phyloP scores from a whole-genome alignment of 1,284 basidiomycete genomes.

The Tremellales sp. region DNA sequence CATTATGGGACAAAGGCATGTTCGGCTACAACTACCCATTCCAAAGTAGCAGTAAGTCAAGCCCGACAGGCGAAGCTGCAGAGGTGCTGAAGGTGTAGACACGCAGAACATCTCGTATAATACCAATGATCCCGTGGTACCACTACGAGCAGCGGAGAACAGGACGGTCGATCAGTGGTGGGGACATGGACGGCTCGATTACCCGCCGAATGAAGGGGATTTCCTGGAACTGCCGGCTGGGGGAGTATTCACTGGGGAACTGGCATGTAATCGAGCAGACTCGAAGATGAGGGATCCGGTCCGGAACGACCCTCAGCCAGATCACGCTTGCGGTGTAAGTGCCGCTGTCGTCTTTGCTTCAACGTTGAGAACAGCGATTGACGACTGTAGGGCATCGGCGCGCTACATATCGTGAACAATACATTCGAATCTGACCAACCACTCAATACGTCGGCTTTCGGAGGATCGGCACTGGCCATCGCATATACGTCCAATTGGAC shows the following conservation, averaged over 20 bases:
- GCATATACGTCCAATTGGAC: conserved; percentile 60
- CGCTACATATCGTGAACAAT: conserved; percentile 18
- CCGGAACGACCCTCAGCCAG: conserved; percentile 1
- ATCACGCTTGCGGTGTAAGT: conserved; percentile 41
- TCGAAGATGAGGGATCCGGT: conserved; percentile 10
- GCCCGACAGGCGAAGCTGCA: too few species aligned
- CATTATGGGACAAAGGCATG: conserved; percentile 20
- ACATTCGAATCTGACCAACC: neutral
- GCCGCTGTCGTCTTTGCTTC: neutral
- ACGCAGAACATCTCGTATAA: conserved; percentile 10
- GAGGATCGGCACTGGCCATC: conserved; percentile 50
- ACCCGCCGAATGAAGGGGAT: conserved; percentile 57
- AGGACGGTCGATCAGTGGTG: conserved; percentile 19
- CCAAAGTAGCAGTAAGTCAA: too few species aligned
- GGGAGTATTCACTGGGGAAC: conserved; percentile 3
- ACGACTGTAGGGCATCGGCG: conserved; percentile 7
- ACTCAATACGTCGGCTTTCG: conserved; percentile 41
- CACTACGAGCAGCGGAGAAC: conserved; percentile 13
- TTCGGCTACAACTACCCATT: conserved; percentile 19
- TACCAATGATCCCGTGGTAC: conserved; percentile 17
- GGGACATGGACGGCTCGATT: conserved; percentile 55
- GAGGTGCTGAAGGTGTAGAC: too few species aligned
- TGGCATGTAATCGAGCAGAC: conserved; percentile 16
- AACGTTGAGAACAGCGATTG: neutral
- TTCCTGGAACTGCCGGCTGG: conserved; percentile 53